phyloP scores from a whole-genome alignment of 2,329 filamentous ascomycete genomes.

The Alternaria conjuncta region DNA sequence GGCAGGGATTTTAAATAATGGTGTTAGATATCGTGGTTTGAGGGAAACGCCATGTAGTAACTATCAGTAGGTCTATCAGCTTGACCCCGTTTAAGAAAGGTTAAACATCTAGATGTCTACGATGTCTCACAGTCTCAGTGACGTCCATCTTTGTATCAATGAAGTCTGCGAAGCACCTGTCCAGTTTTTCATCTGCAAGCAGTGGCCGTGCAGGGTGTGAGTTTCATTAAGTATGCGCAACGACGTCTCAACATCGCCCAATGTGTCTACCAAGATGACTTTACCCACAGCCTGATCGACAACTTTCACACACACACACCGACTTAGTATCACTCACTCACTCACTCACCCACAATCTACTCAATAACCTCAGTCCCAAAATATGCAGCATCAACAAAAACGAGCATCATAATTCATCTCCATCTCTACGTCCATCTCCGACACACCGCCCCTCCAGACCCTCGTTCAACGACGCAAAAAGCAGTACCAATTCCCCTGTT shows the following conservation, averaged over 20 bases:
- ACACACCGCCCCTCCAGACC: neutral
- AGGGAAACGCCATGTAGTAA: neutral
- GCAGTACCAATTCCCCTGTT: neutral
- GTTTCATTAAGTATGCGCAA: neutral
- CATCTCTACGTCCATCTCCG: fast-evolving
- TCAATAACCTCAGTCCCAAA: neutral
- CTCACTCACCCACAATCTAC: neutral
- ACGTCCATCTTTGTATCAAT: neutral
- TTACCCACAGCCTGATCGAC: neutral
- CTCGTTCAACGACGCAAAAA: neutral
- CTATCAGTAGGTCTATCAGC: fast-evolving
- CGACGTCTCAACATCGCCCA: neutral
- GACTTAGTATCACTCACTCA: neutral
- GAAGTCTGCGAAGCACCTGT: neutral
- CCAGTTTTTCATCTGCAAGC: neutral
- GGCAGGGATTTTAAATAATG: constrained; percentile 40
- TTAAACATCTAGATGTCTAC: neutral
- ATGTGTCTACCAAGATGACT: neutral
- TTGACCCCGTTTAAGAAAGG: neutral
- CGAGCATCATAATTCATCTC: neutral
- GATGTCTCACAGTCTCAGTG: neutral
- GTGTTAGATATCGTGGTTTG: neutral
- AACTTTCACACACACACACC: neutral
- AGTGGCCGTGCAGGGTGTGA: neutral
- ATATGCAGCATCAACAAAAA: neutral